A percentile compares a stretch with the other conserved stretches of the same genome.
phyloP scores from a whole-genome alignment of 2,329 filamentous ascomycete genomes.

The Huntiella abstrusa region DNA sequence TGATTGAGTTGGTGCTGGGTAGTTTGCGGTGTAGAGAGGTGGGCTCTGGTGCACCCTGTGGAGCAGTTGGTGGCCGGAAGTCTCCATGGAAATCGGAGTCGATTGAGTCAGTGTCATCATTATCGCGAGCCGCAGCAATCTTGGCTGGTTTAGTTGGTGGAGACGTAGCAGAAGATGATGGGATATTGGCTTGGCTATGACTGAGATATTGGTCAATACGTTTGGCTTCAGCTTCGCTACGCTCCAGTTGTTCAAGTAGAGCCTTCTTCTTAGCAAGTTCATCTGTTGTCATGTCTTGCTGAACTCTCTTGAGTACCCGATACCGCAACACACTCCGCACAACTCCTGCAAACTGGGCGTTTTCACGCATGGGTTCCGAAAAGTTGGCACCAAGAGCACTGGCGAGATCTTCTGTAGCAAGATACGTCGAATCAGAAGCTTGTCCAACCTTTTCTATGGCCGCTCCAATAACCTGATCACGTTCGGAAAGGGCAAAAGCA shows the following conservation, averaged over 20 bases:
- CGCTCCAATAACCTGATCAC: constrained; percentile 68
- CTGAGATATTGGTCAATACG: constrained; percentile 86
- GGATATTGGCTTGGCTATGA: constrained; percentile 34
- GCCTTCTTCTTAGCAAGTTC: constrained; percentile 74
- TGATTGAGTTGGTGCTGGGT: constrained; percentile 75
- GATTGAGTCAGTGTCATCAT: constrained; percentile 69
- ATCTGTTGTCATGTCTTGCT: constrained; percentile 92
- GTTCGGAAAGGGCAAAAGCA: constrained; percentile 86
- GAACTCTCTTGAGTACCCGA: constrained; percentile 78
- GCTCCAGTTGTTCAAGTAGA: constrained; percentile 74
- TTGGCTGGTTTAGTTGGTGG: constrained; percentile 19
- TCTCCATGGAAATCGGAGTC: constrained; percentile 91
- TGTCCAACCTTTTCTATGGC: constrained; percentile 91
- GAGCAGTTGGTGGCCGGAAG: constrained; percentile 49
- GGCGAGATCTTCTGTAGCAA: constrained; percentile 82
- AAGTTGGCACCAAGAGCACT: constrained; percentile 80
- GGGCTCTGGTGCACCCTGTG: constrained; percentile 42
- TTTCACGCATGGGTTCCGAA: constrained; percentile 94
- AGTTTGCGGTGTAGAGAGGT: constrained; percentile 49
- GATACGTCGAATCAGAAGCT: constrained; percentile 87
- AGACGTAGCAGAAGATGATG: neutral
- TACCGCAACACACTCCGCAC: constrained; percentile 79
- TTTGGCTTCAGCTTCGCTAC: constrained; percentile 79
- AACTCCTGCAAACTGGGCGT: constrained; percentile 89
- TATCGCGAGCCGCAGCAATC: constrained; percentile 32